Evolutionary conservation across 139 green algal genomes (phyloP), one percentile per base, ranked within the genome.

Genomic region (Pseudopediastrum boryanum): DNA sequence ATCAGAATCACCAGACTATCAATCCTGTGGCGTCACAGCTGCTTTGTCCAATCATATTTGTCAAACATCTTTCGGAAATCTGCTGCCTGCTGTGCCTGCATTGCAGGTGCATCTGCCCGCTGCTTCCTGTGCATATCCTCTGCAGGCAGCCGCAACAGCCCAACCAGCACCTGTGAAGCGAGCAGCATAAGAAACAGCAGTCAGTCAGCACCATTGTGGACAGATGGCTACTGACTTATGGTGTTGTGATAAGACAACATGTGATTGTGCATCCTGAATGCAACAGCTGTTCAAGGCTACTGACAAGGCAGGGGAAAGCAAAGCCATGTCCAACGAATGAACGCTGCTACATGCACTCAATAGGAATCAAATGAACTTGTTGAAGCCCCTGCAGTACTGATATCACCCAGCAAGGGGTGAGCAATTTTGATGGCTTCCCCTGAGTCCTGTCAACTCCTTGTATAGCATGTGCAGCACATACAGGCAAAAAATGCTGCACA

Each of bases 11-110:
- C n/a, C n/a, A n/a, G n/a, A n/a, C n/a, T n/a, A n/a, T n/a, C n/a
- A n/a, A n/a, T n/a, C n/a, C n/a, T n/a, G n/a, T n/a, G n/a, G n/a
- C n/a, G n/a, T n/a, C n/a, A n/a, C 35, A 95, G 84, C 78, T 91
- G 85, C 51, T 89, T 85, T 4, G 94, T 98, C 95, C 95, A 98
- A 81, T 98, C 95, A 63, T 90, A 94, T 2, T 85, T 65, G 9
- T 90, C 88, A 81, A 90, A 98, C 71, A 86, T 27, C 29, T 87
- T 79, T 5, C 87, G 59, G 68, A 98, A 97, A n/a, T 96, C 90
- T 6, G 74, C 77, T 38, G 87, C 90, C 86, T 79, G 87, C 68
- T 86, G 68, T 4, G 67, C 61, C 7, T 73, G 38, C 39, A 68
- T 75, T 31, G 91, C 81, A 31, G 66, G 62, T 16, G 62, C 43